phyloP scores from a whole-genome alignment of 2,329 filamentous ascomycete species.

The Apiospora kogelbergensis region DNA sequence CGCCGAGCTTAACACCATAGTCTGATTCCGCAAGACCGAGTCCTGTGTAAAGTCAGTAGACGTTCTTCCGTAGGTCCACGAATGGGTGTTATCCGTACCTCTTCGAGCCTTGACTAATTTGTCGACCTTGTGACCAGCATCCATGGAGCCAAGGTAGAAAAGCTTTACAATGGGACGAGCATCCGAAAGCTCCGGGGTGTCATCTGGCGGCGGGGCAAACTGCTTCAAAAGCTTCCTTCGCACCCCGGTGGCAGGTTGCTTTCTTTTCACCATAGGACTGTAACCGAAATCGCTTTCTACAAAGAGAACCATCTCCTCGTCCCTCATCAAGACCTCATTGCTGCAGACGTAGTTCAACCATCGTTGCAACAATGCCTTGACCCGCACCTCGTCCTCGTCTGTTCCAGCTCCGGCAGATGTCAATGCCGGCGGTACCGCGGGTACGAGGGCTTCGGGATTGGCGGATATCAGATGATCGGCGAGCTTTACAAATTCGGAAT shows the following conservation, averaged over 20 bases:
- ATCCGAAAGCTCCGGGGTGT: slow-evolving; percentile 90
- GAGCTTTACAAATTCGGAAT: slow-evolving; percentile 96
- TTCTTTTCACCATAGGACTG: slow-evolving; percentile 90
- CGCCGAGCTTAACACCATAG: slow-evolving; percentile 84
- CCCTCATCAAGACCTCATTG: slow-evolving; percentile 89
- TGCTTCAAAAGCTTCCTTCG: slow-evolving; percentile 95
- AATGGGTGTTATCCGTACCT: slow-evolving; percentile 56
- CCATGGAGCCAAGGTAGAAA: slow-evolving; percentile 95
- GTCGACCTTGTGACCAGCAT: slow-evolving; percentile 95
- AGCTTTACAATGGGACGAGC: slow-evolving; percentile 89
- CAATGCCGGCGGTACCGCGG: slow-evolving; percentile 89
- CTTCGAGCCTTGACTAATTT: slow-evolving; percentile 87
- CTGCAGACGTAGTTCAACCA: slow-evolving; percentile 94
- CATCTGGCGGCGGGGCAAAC: slow-evolving; percentile 94
- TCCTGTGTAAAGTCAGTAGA: slow-evolving; percentile 50
- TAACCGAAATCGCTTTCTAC: slow-evolving; percentile 99
- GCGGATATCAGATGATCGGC: slow-evolving; percentile 93
- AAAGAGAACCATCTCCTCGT: slow-evolving; percentile 97
- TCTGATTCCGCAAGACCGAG: slow-evolving; percentile 91
- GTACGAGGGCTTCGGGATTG: slow-evolving; percentile 94
- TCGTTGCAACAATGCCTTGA: slow-evolving; percentile 86
- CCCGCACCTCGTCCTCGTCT: slow-evolving; percentile 87
- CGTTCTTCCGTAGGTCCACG: background rate
- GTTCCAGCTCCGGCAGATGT: slow-evolving; percentile 94
- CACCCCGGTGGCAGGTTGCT: slow-evolving; percentile 94